Conservation (phyloP, 2,329 filamentous ascomycete species). For the Fusarium graminum region DNA sequence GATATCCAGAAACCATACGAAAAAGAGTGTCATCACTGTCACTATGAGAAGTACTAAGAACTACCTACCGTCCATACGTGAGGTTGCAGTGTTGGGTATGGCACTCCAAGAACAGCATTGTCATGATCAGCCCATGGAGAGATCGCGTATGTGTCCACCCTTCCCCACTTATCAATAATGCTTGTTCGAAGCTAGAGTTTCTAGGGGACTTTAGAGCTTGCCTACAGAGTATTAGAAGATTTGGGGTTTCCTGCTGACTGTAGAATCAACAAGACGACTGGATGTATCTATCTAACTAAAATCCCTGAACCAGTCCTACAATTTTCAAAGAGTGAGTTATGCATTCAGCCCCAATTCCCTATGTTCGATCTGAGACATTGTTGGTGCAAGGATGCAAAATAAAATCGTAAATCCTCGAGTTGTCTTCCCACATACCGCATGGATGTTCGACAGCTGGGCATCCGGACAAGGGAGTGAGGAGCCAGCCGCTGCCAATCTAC, state of each 20-base stretch:
- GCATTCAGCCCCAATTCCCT: no score
- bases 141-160: slow-evolving; percentile 22
- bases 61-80: slow-evolving; percentile 7
- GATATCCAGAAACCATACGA: not conserved
- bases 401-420: slow-evolving; percentile 22
- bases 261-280: no score
- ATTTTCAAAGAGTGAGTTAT: no score
- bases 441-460: slow-evolving; percentile 23
- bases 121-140: slow-evolving; percentile 34
- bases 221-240: not conserved
- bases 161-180: slow-evolving; percentile 26
- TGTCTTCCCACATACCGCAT: slow-evolving; percentile 26
- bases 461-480: slow-evolving; percentile 11
- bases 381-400: slow-evolving; percentile 2
- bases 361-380: no score
- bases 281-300: no score
- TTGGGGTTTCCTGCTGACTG: no score
- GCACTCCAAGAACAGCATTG: slow-evolving; percentile 6
- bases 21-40: not conserved
- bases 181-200: slow-evolving; percentile 22
- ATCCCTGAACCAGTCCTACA: no score
- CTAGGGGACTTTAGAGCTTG: not conserved
- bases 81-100: slow-evolving; percentile 5
- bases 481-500: slow-evolving; percentile 9
- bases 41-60: not conserved